Evolutionary conservation across 169 alveolate genomes (phyloP).

Genomic region (Cryptosporidium andersoni): DNA sequence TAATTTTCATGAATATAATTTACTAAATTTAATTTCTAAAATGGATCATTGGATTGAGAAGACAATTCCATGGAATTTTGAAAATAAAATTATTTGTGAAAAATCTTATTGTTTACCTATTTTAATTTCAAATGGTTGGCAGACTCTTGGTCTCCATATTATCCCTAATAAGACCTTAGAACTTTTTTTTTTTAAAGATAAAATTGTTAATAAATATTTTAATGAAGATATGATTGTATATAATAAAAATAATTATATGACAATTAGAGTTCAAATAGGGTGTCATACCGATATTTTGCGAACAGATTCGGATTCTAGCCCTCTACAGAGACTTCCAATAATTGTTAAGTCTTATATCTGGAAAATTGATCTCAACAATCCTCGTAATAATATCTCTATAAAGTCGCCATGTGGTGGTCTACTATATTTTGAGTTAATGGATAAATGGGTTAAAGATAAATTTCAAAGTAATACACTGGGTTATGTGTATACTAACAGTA

Average conservation of each 20-base stretch:
- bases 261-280: constrained; percentile 12
- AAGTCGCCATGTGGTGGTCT: constrained; percentile 66
- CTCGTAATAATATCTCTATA: constrained; percentile 2
- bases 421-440: constrained; percentile 29
- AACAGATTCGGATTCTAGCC: neutral
- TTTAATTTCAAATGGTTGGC: constrained; percentile 42
- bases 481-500: too few relatives aligned
- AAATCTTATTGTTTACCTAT: constrained; percentile 7
- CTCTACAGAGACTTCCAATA: constrained; percentile 37
- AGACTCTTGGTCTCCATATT: constrained; percentile 36
- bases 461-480: neutral
- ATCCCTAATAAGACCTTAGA: neutral
- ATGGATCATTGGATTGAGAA: constrained; percentile 33
- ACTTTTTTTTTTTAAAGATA: neutral
- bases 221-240: too few relatives aligned
- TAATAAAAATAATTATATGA: neutral
- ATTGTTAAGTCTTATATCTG: constrained; percentile 28
- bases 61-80: constrained; percentile 29
- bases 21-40: constrained; percentile 5
- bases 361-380: neutral
- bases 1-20: neutral
- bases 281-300: constrained; percentile 49
- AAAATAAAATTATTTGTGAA: neutral
- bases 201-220: too few relatives aligned
- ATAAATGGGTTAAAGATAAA: neutral